Base-by-base conservation (phyloP, 208 protist species). In the Wallacemonas collosoma region DNA sequence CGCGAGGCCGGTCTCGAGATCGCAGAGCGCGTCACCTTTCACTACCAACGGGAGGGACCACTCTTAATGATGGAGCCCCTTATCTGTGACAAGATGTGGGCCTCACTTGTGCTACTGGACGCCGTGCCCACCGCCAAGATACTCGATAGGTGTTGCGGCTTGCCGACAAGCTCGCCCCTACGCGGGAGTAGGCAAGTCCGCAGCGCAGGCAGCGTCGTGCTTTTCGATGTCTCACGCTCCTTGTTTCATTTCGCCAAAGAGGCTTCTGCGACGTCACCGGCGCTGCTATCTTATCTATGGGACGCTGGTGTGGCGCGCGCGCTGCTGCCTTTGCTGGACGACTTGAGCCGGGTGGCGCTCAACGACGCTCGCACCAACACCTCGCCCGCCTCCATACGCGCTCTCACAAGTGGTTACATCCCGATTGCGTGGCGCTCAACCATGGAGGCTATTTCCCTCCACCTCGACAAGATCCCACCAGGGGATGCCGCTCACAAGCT, bases 141-240 rank as follows among this genome's bases (percentile, higher is more conserved):
- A 15, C 47, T 95, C 15, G 41, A 50, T 6, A 40, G 65, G 3
- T 72, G 91, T 1, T 82, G 89, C 36, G 83, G 78, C 40, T 35
- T 62, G 26, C 12, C 1, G 14, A 48, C 48, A 53, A 12, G 61
- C 80, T 43, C 60, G 41, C 39, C 55, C 38, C 14, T 76, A 2
- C 12, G 36, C 4, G 15, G 72, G 41, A 88, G 36, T 26, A 6
- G 74, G 3, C 58, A 55, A 11, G 36, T 85, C 15, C 48, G 57
- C 54, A 17, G 14, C 1, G 75, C 73, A 5, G 85, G 84, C 12
- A 82, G 75, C 14, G 66, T 77, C 9, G 71, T 93, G 8, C 48
- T 94, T 6, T 94, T 94, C 53, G 92, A 94, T 48, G 60, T 93
- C 12, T 80, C 86, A 2, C 83, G 92, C 43, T 85, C 88, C 15